These are phyloP conservation scores for Astrothelium macrocarpum DNA, from an alignment of 495 filamentous ascomycete genomes.

Conservation along the genomic window DNA sequence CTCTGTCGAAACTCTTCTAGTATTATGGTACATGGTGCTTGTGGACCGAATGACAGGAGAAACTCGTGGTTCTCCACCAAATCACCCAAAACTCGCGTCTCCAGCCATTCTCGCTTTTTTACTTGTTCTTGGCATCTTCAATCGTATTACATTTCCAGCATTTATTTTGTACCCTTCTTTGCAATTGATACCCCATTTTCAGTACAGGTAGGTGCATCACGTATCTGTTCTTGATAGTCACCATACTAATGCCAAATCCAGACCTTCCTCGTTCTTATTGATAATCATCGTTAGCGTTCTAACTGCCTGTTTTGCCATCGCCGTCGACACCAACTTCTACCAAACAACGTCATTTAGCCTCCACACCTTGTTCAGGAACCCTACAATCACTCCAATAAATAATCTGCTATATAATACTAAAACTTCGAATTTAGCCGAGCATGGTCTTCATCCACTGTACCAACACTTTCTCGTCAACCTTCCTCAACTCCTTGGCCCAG, in stretches of 20 bases:
- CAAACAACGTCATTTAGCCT: constrained; percentile 44
- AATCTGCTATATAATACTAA: constrained; percentile 81
- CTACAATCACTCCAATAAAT: constrained; percentile 81
- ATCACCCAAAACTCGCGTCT: constrained; percentile 63
- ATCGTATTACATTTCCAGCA: constrained; percentile 92
- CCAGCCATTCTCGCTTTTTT: constrained; percentile 69
- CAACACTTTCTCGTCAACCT: constrained; percentile 82
- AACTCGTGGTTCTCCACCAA: constrained; percentile 33
- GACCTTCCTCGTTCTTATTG: constrained; percentile 57
- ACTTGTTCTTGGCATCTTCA: constrained; percentile 79
- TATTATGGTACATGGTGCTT: constrained; percentile 84
- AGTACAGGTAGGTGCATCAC: constrained; percentile 53
- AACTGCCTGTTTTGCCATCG: constrained; percentile 62
- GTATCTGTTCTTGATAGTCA: not conserved
- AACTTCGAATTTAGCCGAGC: constrained; percentile 67
- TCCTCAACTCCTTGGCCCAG: constrained; percentile 84
- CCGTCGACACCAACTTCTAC: constrained; percentile 78
- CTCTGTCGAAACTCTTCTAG: constrained; percentile 83
- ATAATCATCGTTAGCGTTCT: constrained; percentile 49
- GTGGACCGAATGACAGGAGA: constrained; percentile 71
- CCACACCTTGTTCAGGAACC: constrained; percentile 41
- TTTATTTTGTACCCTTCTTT: constrained; percentile 75
- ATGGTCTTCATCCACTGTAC: constrained; percentile 86
- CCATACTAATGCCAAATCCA: constrained; percentile 23
- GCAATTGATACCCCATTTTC: constrained; percentile 73